These are phyloP conservation scores for Clavariopsis aquatica DNA, from an alignment of 495 filamentous ascomycete genomes.

Conservation along the genomic window DNA sequence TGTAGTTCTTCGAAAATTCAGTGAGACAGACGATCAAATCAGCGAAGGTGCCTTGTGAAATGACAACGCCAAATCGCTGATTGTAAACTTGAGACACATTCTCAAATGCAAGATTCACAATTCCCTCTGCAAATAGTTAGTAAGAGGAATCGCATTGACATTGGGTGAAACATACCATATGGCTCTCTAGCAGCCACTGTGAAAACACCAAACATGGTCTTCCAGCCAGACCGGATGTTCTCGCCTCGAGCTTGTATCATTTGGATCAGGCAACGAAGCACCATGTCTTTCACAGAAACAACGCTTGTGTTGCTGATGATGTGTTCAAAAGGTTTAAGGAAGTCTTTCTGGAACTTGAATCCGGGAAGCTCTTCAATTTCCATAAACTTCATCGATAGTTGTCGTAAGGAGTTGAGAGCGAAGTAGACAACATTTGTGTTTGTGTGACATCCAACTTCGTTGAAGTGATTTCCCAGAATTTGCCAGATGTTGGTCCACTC, in stretches of 20 bases:
- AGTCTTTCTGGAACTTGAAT: constrained; percentile 99
- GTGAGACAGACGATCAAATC: constrained; percentile 95
- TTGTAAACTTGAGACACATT: constrained; percentile 98
- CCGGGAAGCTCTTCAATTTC: constrained; percentile 96
- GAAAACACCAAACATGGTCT: constrained; percentile 99
- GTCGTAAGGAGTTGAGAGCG: constrained; percentile 88
- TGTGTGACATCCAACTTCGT: constrained; percentile 90
- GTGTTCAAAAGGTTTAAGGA: constrained; percentile 96
- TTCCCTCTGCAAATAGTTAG: constrained; percentile 65
- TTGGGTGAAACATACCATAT: constrained; percentile 57
- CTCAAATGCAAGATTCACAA: constrained; percentile 94
- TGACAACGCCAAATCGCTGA: constrained; percentile 92
- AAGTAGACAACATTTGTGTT: constrained; percentile 97
- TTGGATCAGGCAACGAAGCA: constrained; percentile 92
- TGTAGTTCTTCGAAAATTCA: constrained; percentile 96
- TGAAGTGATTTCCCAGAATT: constrained; percentile 95
- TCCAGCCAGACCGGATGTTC: constrained; percentile 96
- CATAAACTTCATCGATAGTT: constrained; percentile 97
- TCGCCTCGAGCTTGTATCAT: constrained; percentile 97
- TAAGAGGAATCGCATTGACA: constrained; percentile 1
- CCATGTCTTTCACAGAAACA: constrained; percentile 95
- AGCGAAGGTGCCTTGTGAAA: constrained; percentile 93
- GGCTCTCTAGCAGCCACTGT: constrained; percentile 91
- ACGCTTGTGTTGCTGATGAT: constrained; percentile 90
- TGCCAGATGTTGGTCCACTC: constrained; percentile 98